These are phyloP conservation scores for Trametes meyenii DNA, from an alignment of 768 basidiomycete species.

Conservation along the genomic window DNA sequence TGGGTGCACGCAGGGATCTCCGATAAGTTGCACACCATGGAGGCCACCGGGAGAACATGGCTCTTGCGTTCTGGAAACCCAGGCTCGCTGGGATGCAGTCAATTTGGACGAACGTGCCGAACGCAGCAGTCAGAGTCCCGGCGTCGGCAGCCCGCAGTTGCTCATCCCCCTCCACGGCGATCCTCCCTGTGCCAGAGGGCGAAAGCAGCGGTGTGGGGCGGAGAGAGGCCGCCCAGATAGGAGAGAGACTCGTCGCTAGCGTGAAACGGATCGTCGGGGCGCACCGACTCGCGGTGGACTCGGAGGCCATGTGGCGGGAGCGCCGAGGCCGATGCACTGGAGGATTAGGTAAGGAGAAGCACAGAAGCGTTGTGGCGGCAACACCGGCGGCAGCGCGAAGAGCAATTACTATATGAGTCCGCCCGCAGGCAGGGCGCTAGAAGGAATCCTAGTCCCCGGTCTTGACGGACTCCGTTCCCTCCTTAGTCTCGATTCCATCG, in stretches of 20 bases:
- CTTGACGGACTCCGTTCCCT: slow-evolving; percentile 18
- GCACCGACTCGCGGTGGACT: background rate
- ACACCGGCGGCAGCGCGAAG: slow-evolving; percentile 15
- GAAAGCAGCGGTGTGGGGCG: background rate
- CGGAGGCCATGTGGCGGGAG: slow-evolving; percentile 1
- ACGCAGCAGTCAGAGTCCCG: background rate
- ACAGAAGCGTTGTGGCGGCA: slow-evolving; percentile 22
- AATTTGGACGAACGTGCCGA: slow-evolving; percentile 14
- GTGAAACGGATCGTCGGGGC: slow-evolving; percentile 10
- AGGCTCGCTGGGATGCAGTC: slow-evolving; percentile 10
- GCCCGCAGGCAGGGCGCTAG: slow-evolving; percentile 10
- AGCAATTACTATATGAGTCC: slow-evolving; percentile 17
- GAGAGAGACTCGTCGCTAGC: background rate
- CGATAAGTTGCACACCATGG: slow-evolving; percentile 9
- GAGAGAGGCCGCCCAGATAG: background rate
- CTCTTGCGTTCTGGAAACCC: slow-evolving; percentile 11
- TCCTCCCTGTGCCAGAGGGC: too few relatives aligned
- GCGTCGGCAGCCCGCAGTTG: background rate
- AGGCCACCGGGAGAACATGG: slow-evolving; percentile 9
- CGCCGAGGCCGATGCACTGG: slow-evolving; percentile 22
- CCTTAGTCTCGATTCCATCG: slow-evolving; percentile 13
- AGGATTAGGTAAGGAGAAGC: slow-evolving; percentile 21
- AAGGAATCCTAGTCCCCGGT: slow-evolving; percentile 13
- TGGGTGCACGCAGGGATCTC: slow-evolving; percentile 2
- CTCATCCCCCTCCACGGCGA: background rate